These are phyloP conservation scores for Claviceps capensis DNA, from an alignment of 2,329 filamentous ascomycete species.

Conservation along the genomic window DNA sequence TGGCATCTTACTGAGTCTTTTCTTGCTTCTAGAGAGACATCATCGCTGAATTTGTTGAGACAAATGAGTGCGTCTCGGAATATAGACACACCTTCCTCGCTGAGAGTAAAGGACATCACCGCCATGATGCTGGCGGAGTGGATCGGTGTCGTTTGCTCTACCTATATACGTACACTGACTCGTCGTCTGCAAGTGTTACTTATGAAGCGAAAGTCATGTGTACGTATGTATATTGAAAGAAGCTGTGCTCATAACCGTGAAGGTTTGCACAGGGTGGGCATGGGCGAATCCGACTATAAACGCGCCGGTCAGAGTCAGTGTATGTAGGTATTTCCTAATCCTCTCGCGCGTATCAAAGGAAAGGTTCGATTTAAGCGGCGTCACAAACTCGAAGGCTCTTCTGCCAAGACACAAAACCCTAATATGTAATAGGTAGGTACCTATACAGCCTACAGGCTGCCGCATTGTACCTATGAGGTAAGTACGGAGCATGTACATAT, in stretches of 20 bases:
- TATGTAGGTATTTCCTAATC: neutral
- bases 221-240: neutral
- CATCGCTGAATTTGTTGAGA: constrained; percentile 66
- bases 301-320: neutral
- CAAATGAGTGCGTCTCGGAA: constrained; percentile 63
- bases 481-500: no score
- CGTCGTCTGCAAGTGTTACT: neutral
- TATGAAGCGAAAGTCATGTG: neutral
- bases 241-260: neutral
- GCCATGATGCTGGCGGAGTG: constrained; percentile 28
- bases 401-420: no score
- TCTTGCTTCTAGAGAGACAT: constrained; percentile 60
- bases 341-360: no score
- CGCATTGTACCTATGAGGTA: no score
- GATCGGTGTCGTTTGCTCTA: neutral
- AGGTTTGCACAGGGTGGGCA: neutral
- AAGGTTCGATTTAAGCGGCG: no score
- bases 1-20: constrained; percentile 44
- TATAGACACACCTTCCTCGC: constrained; percentile 55
- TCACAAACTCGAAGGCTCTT: no score
- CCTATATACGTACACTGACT: neutral
- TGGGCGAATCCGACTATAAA: neutral
- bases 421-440: no score
- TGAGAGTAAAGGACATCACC: constrained; percentile 59
- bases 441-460: no score